Conservation (phyloP, 1,284 basidiomycete species). For the Microbotryum saponariae region DNA sequence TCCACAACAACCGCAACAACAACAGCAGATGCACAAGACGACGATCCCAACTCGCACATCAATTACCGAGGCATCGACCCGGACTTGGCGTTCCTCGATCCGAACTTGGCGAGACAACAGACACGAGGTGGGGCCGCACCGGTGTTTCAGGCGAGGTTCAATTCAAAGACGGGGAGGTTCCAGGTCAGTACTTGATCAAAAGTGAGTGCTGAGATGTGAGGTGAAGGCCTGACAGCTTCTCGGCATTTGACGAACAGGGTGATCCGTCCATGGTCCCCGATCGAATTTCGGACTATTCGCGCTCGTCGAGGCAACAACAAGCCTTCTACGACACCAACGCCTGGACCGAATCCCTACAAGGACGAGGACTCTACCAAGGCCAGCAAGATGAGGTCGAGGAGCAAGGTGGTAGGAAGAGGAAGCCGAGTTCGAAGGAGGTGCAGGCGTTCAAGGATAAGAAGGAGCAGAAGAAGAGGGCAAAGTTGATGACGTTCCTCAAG, state of each 20-base stretch:
- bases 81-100: slow-evolving; percentile 36
- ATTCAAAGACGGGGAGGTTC: slow-evolving; percentile 34
- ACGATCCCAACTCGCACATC: background rate
- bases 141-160: slow-evolving; percentile 31
- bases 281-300: slow-evolving; percentile 28
- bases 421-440: slow-evolving; percentile 18
- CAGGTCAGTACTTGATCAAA: slow-evolving; percentile 5
- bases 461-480: slow-evolving; percentile 2
- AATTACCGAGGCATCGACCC: slow-evolving; percentile 32
- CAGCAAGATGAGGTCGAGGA: background rate
- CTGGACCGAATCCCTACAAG: slow-evolving; percentile 17
- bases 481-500: too few species aligned
- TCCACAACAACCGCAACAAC: background rate
- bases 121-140: background rate
- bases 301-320: slow-evolving; percentile 33
- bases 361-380: slow-evolving; percentile 6
- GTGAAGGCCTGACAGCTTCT: background rate
- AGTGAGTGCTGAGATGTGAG: too few species aligned
- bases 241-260: slow-evolving; percentile 10
- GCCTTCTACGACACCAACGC: slow-evolving; percentile 26
- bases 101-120: slow-evolving; percentile 13
- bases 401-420: background rate
- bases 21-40: background rate
- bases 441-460: slow-evolving; percentile 17
- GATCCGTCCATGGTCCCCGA: slow-evolving; percentile 33